These are phyloP conservation scores for Solanum dulcamara DNA, from an alignment of 257 asterid genomes.

Conservation along the genomic window DNA sequence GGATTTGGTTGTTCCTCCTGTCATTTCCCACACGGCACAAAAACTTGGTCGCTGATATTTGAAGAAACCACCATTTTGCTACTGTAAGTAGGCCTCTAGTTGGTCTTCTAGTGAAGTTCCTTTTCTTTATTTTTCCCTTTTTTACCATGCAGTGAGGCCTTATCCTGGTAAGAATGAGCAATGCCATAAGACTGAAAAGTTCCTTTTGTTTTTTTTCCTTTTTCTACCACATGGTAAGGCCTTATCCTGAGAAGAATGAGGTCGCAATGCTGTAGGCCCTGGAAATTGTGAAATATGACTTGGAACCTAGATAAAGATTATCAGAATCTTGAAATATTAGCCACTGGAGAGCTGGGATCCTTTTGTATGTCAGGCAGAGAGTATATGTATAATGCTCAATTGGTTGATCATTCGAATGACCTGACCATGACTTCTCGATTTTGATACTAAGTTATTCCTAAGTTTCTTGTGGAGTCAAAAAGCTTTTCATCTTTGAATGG, in stretches of 20 bases:
- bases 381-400: background rate
- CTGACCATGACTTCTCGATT: background rate
- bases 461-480: background rate
- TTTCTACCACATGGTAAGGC: background rate
- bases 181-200: background rate
- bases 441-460: background rate
- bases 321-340: background rate
- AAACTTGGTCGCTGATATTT: background rate
- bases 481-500: background rate
- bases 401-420: background rate
- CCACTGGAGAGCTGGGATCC: background rate
- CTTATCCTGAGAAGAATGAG: background rate
- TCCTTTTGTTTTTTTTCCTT: no score
- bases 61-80: background rate
- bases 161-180: background rate
- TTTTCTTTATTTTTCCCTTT: background rate
- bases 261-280: background rate
- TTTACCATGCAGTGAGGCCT: background rate
- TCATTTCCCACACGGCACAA: background rate
- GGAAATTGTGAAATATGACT: background rate
- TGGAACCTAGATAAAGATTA: background rate
- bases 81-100: background rate
- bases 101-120: background rate
- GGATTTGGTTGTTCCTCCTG: background rate
- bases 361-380: background rate